Conservation (phyloP, 1,139 yeast genomes). For the Kodamaea sp. region DNA sequence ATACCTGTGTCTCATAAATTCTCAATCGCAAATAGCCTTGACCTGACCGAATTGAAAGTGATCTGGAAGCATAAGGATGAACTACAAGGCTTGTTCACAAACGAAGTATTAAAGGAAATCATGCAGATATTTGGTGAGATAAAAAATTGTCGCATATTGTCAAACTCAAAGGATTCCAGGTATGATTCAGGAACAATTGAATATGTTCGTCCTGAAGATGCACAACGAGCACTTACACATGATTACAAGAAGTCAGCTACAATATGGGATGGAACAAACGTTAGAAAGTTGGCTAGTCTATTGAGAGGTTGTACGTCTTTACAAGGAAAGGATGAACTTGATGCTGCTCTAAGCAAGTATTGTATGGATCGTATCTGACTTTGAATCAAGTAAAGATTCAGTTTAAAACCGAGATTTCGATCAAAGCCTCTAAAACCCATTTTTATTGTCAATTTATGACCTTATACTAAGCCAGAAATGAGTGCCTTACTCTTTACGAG, state of each 20-base stretch:
- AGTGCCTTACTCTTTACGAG: too few relatives aligned
- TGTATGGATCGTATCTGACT: conserved; percentile 9
- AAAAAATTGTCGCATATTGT: conserved; percentile 12
- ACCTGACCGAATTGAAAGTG: conserved; percentile 17
- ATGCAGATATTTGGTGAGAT: conserved; percentile 49
- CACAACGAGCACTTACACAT: conserved; percentile 35
- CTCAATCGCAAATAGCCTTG: not conserved
- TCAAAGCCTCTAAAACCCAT: not conserved
- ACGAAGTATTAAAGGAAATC: conserved; percentile 31
- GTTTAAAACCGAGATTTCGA: too few relatives aligned
- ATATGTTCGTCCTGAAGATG: conserved; percentile 23
- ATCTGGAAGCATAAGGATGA: conserved; percentile 46
- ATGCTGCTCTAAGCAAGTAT: not conserved
- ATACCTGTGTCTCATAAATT: conserved; percentile 10
- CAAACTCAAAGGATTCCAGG: conserved; percentile 17
- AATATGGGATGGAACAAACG: conserved; percentile 46
- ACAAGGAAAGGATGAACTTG: conserved; percentile 1
- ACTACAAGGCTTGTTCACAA: conserved; percentile 27
- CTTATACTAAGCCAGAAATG: not conserved
- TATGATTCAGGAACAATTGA: conserved; percentile 40
- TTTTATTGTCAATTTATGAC: too few relatives aligned
- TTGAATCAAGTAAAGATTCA: not conserved
- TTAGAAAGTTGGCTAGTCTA: conserved; percentile 47
- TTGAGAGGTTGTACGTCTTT: conserved; percentile 30
- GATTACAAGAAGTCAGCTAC: conserved; percentile 40